Base-by-base conservation (phyloP, 805 yeast genomes). In the Lachancea cidri region DNA sequence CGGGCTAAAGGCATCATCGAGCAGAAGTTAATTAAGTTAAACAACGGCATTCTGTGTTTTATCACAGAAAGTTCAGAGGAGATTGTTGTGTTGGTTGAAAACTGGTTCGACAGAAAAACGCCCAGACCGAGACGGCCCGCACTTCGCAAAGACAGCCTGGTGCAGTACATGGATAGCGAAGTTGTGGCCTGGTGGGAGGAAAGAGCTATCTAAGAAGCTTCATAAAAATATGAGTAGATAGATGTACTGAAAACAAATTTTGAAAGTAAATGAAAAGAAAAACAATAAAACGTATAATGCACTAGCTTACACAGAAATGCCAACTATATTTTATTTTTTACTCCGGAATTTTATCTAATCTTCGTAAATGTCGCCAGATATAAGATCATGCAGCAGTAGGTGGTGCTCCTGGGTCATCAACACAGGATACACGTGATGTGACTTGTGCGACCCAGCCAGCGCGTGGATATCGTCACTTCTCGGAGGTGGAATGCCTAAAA, bases 11-110 rank as follows among this genome's bases (percentile, higher is more conserved):
- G 41, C 24, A 31, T 53, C n/a, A 36, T 33, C 8, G 64, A 60
- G 14, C 61, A 57, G 38, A 52, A 60, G 36, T 42, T 62, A 22
- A 24, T 57, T 5, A 59, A 58, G 20, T 46, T 60, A 17, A 58
- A 54, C 39, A 62, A 62, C 38, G 66, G 66, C 0, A 34, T 62
- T 18, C 39, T 60, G 9, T 60, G 65, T 47, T 62, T 58, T 35
- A 39, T 60, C 15, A 42, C 39, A n/a, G 52, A 53, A 5, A 48
- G 44, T 37, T 41, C 48, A 4, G 37, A 44, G 3, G 44, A 49
- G 36, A 24, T 49, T 15, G 41, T 50, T 2, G 33, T 60, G 7
- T 38, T 60, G 15, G 44, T 60, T 7, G 54, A 53, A 27, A 62
- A 62, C 41, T 62, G 66, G 66, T 58, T 52, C 24, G 50, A 52